phyloP scores from a whole-genome alignment of 2,329 filamentous ascomycete genomes.

The Aspergillus fischeri region DNA sequence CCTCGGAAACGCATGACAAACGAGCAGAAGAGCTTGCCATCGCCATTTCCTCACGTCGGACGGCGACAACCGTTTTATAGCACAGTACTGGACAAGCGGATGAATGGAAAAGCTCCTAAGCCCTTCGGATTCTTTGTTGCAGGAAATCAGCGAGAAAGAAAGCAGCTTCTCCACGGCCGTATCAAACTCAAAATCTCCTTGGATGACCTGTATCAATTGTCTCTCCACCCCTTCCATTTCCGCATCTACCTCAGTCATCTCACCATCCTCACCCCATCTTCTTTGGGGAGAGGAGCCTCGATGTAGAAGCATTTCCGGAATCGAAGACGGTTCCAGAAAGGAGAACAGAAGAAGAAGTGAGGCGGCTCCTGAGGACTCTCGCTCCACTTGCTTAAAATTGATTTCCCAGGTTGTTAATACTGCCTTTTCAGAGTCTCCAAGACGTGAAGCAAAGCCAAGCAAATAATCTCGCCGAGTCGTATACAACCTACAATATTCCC shows the following conservation, averaged over 20 bases:
- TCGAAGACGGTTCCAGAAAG: slow-evolving; percentile 9
- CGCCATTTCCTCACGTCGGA: no score
- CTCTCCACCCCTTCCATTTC: slow-evolving; percentile 10
- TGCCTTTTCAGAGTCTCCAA: slow-evolving; percentile 9
- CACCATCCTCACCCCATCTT: slow-evolving; percentile 10
- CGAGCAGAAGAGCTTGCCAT: no score
- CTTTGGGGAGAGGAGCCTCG: slow-evolving; percentile 7
- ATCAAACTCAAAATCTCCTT: slow-evolving; percentile 11
- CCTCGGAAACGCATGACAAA: no score
- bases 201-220: slow-evolving; percentile 5
- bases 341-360: slow-evolving; percentile 12
- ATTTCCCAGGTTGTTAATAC: slow-evolving; percentile 13
- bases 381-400: slow-evolving; percentile 12
- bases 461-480: slow-evolving; percentile 5
- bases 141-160: slow-evolving; percentile 12
- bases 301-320: slow-evolving; percentile 10
- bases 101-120: background rate
- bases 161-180: slow-evolving; percentile 12
- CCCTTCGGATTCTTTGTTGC: slow-evolving; percentile 4
- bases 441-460: slow-evolving; percentile 3
- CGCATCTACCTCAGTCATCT: slow-evolving; percentile 5
- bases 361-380: slow-evolving; percentile 6
- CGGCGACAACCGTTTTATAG: no score
- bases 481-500: slow-evolving; percentile 10
- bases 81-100: no score